These are phyloP conservation scores for Stereum hirsutum DNA, from an alignment of 1,284 basidiomycete species.

Conservation along the genomic window DNA sequence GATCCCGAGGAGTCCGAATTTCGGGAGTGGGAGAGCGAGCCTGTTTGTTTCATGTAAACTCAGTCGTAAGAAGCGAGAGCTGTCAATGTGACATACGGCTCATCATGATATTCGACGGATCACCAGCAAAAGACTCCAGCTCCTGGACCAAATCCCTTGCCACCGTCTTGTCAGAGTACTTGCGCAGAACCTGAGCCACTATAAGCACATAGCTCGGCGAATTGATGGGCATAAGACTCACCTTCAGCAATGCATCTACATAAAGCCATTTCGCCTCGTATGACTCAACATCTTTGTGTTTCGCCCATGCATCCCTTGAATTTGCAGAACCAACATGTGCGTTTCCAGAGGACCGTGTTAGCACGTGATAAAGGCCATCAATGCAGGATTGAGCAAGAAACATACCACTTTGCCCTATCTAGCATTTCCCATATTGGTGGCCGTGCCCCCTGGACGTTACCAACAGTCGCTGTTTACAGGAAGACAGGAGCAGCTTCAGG, in stretches of 20 bases:
- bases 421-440: conserved; percentile 93
- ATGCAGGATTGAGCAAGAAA: conserved; percentile 4
- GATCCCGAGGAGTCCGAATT: conserved; percentile 56
- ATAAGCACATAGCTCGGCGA: too few relatives aligned
- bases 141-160: conserved; percentile 74
- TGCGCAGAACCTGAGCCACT: conserved; percentile 71
- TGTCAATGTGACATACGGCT: conserved; percentile 44
- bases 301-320: conserved; percentile 95
- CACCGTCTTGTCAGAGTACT: conserved; percentile 76
- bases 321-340: conserved; percentile 17
- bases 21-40: conserved; percentile 32
- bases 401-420: conserved; percentile 88
- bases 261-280: conserved; percentile 87
- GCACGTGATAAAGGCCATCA: too few relatives aligned
- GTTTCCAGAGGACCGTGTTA: too few relatives aligned
- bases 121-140: conserved; percentile 72
- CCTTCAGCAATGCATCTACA: conserved; percentile 82
- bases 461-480: conserved; percentile 64
- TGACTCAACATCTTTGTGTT: conserved; percentile 73
- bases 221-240: conserved; percentile 20
- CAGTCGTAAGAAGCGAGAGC: conserved; percentile 3
- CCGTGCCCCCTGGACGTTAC: conserved; percentile 72
- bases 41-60: conserved; percentile 20
- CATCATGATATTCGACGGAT: conserved; percentile 59
- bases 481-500: conserved; percentile 3